Percentiles rank a stretch among this genome's conserved stretches.
These are phyloP conservation scores for Cyberlindnera maritima DNA, from an alignment of 805 yeast genomes.

Conservation along the genomic window DNA sequence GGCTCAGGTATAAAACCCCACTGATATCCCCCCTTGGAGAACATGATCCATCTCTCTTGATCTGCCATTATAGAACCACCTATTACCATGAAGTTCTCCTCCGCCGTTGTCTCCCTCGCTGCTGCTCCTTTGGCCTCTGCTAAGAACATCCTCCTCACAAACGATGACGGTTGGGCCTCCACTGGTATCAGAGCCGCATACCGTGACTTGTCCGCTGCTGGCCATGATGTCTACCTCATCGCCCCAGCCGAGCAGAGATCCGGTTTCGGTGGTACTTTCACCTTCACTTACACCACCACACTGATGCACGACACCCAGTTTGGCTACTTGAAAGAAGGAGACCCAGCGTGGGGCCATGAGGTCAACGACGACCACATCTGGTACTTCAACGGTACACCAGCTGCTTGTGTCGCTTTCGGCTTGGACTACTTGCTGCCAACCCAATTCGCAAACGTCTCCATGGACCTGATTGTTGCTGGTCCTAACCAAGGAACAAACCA, in stretches of 20 bases:
- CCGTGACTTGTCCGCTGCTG: constrained; percentile 44
- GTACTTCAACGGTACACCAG: constrained; percentile 58
- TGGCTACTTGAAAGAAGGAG: constrained; percentile 43
- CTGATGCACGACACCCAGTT: constrained; percentile 47
- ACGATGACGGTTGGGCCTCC: constrained; percentile 57
- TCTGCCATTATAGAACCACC: background rate
- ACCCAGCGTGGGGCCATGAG: constrained; percentile 57
- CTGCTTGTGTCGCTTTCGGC: constrained; percentile 48
- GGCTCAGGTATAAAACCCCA: no score
- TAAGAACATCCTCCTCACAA: constrained; percentile 46
- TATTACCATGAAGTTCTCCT: constrained; percentile 10
- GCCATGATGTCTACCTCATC: constrained; percentile 46
- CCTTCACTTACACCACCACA: constrained; percentile 37
- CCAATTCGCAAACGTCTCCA: constrained; percentile 39
- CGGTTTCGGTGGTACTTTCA: constrained; percentile 55
- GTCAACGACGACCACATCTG: constrained; percentile 39
- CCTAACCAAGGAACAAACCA: constrained; percentile 52
- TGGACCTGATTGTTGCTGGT: constrained; percentile 50
- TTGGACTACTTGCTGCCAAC: constrained; percentile 46
- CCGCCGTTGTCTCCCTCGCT: constrained; percentile 11
- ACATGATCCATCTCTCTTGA: no score
- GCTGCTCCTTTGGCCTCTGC: constrained; percentile 22
- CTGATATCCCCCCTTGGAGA: no score
- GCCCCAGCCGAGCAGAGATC: constrained; percentile 52
- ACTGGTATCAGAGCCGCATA: constrained; percentile 57